These are phyloP conservation scores for Calonectria crousiana DNA, from an alignment of 2,329 filamentous ascomycete species.

Conservation along the genomic window DNA sequence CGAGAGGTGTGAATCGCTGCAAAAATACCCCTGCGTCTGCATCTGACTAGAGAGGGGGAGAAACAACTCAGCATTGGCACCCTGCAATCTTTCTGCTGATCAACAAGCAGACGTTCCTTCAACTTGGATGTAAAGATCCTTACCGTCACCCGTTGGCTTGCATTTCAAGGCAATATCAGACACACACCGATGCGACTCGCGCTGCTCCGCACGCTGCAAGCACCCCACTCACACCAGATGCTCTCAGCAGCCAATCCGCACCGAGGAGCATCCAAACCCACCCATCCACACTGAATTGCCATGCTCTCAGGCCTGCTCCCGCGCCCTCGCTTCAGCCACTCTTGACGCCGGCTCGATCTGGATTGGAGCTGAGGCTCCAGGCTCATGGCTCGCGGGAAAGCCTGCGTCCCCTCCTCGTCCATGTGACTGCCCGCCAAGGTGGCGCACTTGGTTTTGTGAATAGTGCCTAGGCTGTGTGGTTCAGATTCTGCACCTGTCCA, in stretches of 20 bases:
- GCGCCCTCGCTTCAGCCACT: conserved; percentile 12
- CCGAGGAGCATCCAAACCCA: conserved; percentile 3
- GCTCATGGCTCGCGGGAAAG: conserved; percentile 21
- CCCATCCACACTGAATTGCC: conserved; percentile 19
- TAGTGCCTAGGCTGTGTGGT: conserved; percentile 2
- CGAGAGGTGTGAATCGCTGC: not conserved
- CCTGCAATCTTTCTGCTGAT: conserved; percentile 8
- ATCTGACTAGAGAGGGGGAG: not conserved
- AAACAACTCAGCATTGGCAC: conserved; percentile 10
- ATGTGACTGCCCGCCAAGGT: conserved; percentile 23
- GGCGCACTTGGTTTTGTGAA: conserved; percentile 5
- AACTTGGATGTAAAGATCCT: conserved; percentile 4
- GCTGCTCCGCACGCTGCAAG: conserved; percentile 12
- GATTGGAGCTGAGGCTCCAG: conserved; percentile 26
- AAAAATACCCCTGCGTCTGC: not conserved
- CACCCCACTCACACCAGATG: conserved; percentile 23
- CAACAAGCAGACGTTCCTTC: conserved; percentile 1
- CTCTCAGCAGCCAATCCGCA: conserved; percentile 14
- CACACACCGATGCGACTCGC: conserved; percentile 11
- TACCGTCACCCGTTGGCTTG: conserved; percentile 4
- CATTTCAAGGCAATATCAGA: conserved; percentile 14
- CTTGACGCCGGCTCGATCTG: not conserved
- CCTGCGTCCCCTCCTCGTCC: conserved; percentile 1
- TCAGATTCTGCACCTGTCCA: conserved; percentile 2
- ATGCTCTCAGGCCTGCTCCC: conserved; percentile 3